Percentiles rank a stretch among this genome's conserved stretches.
Conservation (phyloP, 257 asterid genomes). For the Pogostemon cablin region DNA sequence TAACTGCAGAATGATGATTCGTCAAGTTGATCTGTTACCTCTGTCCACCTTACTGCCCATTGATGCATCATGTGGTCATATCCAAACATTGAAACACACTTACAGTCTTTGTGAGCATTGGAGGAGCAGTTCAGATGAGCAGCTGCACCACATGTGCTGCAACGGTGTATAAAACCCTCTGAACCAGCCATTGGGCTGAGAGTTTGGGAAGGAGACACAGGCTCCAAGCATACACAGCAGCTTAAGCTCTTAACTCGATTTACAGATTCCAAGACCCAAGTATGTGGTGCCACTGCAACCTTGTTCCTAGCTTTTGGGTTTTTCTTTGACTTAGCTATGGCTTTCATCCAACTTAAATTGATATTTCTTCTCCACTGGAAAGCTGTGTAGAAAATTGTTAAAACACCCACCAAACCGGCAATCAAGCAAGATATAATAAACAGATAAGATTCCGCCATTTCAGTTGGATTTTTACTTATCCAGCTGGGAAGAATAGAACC, state of each 20-base stretch:
- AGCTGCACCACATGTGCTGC: slow-evolving; percentile 86
- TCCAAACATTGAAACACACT: slow-evolving; percentile 84
- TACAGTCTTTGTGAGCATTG: slow-evolving; percentile 86
- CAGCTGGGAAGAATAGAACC: slow-evolving; percentile 71
- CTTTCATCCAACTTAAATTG: slow-evolving; percentile 89
- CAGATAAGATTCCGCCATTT: slow-evolving; percentile 71
- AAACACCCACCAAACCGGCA: slow-evolving; percentile 77
- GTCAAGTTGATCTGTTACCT: slow-evolving; percentile 83
- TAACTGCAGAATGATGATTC: slow-evolving; percentile 91
- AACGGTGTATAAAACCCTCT: slow-evolving; percentile 74
- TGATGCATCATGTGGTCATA: slow-evolving; percentile 77
- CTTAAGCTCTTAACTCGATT: slow-evolving; percentile 81
- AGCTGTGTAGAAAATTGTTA: slow-evolving; percentile 82
- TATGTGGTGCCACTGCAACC: slow-evolving; percentile 73
- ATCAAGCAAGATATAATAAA: slow-evolving; percentile 71
- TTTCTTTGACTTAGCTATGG: slow-evolving; percentile 94
- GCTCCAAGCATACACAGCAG: slow-evolving; percentile 86
- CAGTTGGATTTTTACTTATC: slow-evolving; percentile 69
- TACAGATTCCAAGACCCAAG: slow-evolving; percentile 80
- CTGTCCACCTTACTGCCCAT: slow-evolving; percentile 97
- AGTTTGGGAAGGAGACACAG: slow-evolving; percentile 82
- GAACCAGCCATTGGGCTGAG: slow-evolving; percentile 68
- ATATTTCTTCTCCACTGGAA: slow-evolving; percentile 95
- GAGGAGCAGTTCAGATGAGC: slow-evolving; percentile 87
- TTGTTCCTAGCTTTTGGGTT: slow-evolving; percentile 79